Base-by-base conservation (phyloP, 805 yeast species). In the Wickerhamomyces sydowiorum region DNA sequence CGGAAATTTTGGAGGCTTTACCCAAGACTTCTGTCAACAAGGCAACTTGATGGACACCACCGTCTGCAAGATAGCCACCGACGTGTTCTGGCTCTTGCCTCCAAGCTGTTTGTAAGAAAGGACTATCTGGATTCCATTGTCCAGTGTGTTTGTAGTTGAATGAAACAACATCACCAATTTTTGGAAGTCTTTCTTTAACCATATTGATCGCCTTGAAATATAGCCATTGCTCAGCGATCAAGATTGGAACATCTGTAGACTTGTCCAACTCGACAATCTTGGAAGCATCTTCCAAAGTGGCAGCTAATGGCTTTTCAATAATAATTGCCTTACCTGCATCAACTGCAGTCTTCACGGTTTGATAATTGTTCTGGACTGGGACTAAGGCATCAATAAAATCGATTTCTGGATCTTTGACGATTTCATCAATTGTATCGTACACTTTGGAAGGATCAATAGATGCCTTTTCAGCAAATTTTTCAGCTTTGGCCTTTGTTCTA, bases 1-100 rank as follows among this genome's bases (percentile, higher is more conserved):
- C 95, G 37, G 85, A 73, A 24, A 87, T 78, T 12, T 79, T 62
- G 38, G 72, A 78, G 9, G 86, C 81, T 25, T 72, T 67, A 39
- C 96, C 96, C 43, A 89, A 69, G 14, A 87, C 76, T 45, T 79
- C 87, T 8, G 95, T 86, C 48, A 88, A 72, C 29, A 86, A 65
- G 3, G 95, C 95, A 60, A 88, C 67, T 63, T 88, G 96, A 62
- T 88, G 96, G 15, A 88, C 96, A 56, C 96, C 96, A 54, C 95
- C 96, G 54, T 88, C 96, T 44, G 89, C 80, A 53, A 88, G 68
- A 62, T 72, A 88, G 0, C 96, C 96, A 39, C 96, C 96, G 50
- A 86, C 74, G 59, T 88, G 96, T 61, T 86, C 81, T 22, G 96
- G 96, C 37, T 79, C 69, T 57, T 73, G 76, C 70, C 96, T 80